A percentile compares a stretch with the other conserved stretches of the same genome.
Conservation (phyloP, 163 green algal species). For the Scenedesmus sp. region DNA sequence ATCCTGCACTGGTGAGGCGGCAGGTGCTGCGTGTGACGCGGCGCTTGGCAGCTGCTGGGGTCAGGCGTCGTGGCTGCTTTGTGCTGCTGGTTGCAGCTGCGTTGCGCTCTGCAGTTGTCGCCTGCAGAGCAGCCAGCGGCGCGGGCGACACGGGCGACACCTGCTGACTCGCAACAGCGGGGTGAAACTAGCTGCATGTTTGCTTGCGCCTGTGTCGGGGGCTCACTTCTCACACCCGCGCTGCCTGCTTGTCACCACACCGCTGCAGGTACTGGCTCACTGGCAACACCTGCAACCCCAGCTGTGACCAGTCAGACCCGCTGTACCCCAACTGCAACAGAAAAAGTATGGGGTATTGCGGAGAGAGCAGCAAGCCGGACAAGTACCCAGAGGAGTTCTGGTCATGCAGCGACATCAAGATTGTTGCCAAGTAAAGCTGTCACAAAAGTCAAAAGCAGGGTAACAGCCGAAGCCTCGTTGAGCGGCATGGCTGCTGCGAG, state of each 20-base stretch:
- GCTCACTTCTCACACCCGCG: too few relatives aligned
- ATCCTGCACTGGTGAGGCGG: constrained; percentile 54
- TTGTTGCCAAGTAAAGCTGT: neutral
- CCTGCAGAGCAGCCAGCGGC: too few relatives aligned
- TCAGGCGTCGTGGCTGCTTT: too few relatives aligned
- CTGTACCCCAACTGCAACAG: constrained; percentile 52
- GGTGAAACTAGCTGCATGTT: neutral
- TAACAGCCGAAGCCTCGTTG: neutral
- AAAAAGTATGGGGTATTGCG: constrained; percentile 31
- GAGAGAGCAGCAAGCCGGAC: constrained; percentile 22
- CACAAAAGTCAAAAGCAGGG: neutral
- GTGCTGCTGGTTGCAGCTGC: too few relatives aligned
- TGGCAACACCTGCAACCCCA: constrained; percentile 50
- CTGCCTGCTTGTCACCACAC: too few relatives aligned
- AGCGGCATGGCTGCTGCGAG: neutral
- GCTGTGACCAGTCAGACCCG: constrained; percentile 14
- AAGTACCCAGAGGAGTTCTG: constrained; percentile 53
- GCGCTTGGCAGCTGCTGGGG: too few relatives aligned
- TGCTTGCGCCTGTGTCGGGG: neutral
- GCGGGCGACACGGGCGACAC: too few relatives aligned
- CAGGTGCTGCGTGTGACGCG: too few relatives aligned
- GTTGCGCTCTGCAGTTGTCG: too few relatives aligned
- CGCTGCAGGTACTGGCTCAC: constrained; percentile 48
- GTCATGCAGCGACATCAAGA: constrained; percentile 47
- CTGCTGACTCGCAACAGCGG: too few relatives aligned